phyloP scores from a whole-genome alignment of 495 filamentous ascomycete genomes.

The Penicillium salamii region DNA sequence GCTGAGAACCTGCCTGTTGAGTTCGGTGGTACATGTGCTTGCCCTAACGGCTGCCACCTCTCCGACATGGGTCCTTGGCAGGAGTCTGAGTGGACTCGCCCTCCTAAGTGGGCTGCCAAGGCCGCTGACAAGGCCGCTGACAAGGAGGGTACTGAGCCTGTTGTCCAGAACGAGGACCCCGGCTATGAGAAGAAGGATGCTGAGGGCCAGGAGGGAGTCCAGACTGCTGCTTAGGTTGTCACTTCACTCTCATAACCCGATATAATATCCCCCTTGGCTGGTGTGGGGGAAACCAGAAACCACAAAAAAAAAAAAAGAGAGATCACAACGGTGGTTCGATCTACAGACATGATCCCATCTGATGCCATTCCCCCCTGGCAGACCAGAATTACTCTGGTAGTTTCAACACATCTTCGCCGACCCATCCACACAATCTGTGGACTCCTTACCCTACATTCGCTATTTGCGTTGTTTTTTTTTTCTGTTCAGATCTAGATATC shows the following conservation, averaged over 20 bases:
- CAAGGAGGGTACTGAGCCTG: constrained; percentile 16
- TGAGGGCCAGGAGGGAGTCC: constrained; percentile 27
- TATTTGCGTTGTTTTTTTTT: constrained; percentile 35
- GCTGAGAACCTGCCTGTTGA: constrained; percentile 83
- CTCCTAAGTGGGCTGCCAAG: constrained; percentile 65
- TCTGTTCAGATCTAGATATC: constrained; percentile 71
- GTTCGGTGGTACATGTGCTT: constrained; percentile 83
- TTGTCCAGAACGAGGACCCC: constrained; percentile 28
- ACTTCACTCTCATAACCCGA: constrained; percentile 4
- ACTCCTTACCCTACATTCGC: constrained; percentile 54
- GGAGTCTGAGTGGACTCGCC: constrained; percentile 67
- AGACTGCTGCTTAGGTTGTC: constrained; percentile 31
- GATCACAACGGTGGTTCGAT: background rate
- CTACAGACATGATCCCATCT: background rate
- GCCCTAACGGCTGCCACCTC: constrained; percentile 77
- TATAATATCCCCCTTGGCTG: background rate
- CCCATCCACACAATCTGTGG: constrained; percentile 14
- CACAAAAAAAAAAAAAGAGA: background rate
- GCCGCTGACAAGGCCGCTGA: constrained; percentile 40
- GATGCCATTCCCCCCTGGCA: constrained; percentile 4
- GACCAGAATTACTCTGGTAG: constrained; percentile 6
- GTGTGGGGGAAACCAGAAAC: background rate
- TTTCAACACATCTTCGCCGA: constrained; percentile 23
- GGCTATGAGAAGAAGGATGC: constrained; percentile 31
- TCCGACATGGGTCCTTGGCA: constrained; percentile 93